Percentiles rank a stretch among this genome's conserved stretches.
phyloP scores from a whole-genome alignment of 495 filamentous ascomycete genomes.

The Hypomontagnella monticulosa region DNA sequence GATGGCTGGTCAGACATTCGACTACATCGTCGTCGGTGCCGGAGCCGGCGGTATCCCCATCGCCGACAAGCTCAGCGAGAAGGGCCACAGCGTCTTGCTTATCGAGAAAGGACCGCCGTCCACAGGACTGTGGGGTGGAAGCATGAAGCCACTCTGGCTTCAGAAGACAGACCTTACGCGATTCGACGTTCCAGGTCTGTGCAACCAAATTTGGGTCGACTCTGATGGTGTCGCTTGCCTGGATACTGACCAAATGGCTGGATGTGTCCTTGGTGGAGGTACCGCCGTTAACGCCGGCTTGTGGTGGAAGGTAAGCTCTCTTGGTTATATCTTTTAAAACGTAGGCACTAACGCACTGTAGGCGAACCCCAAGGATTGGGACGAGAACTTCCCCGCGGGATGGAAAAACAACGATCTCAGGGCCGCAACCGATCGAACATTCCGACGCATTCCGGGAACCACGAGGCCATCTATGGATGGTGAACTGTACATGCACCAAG shows the following conservation, averaged over 20 bases:
- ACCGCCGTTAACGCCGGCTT: slow-evolving; percentile 76
- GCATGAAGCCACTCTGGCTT: slow-evolving; percentile 70
- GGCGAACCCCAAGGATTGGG: slow-evolving; percentile 69
- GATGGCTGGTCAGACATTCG: slow-evolving; percentile 60
- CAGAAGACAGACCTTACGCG: slow-evolving; percentile 73
- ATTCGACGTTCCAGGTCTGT: slow-evolving; percentile 82
- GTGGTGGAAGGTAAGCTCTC: slow-evolving; percentile 60
- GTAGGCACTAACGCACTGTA: slow-evolving; percentile 21
- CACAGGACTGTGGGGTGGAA: slow-evolving; percentile 68
- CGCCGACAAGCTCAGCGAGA: slow-evolving; percentile 74
- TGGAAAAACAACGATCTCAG: slow-evolving; percentile 75
- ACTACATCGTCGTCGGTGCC: slow-evolving; percentile 75
- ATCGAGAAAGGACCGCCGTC: slow-evolving; percentile 73
- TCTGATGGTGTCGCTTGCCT: slow-evolving; percentile 71
- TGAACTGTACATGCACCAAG: slow-evolving; percentile 72
- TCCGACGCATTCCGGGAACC: slow-evolving; percentile 76
- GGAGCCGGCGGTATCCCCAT: slow-evolving; percentile 73
- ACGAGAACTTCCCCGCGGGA: slow-evolving; percentile 76
- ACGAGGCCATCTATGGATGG: slow-evolving; percentile 73
- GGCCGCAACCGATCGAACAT: slow-evolving; percentile 69
- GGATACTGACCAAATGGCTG: slow-evolving; percentile 78
- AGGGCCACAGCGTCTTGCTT: slow-evolving; percentile 86
- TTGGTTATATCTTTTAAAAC: neutral
- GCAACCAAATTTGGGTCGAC: slow-evolving; percentile 74
- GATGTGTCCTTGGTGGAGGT: slow-evolving; percentile 81